Evolutionary conservation across 345 rosid species (phyloP), one percentile per base, ranked within the genome.

Genomic region (Reutealis trisperma): DNA sequence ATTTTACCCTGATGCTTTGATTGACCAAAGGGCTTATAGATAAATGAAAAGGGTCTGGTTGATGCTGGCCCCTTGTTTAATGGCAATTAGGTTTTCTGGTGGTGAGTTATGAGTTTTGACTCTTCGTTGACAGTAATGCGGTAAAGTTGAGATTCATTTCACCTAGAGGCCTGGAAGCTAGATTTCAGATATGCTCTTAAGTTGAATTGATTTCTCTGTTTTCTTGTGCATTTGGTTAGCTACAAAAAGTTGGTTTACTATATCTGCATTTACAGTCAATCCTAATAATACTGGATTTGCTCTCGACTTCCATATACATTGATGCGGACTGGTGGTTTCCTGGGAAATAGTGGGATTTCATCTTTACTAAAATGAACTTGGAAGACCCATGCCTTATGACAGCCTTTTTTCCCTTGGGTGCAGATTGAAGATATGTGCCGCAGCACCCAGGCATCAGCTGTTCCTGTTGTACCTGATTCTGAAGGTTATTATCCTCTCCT

Each of bases 401-500:
- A 18, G 30, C 68, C 22, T 55, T 57, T n/a, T n/a, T 61, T 41
- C 44, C 42, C 37, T 74, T 74, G 44, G 74, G 18, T 77, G 79
- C 82, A 93, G 99, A 96, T 96, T 76, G 99, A 91, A 86, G 85
- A 82, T 77, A 92, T 96, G 96, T 93, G 96, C 77, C 86, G 86
- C 79, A 89, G 83, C 80, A 90, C 88, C 71, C 87, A 77, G 81
- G 87, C 96, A 47, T 89, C 92, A 79, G 99, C 96, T 42, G 93
- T 93, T 82, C 99, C 99, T 63, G 88, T 96, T 70, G 80, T 93
- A 80, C 80, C 97, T 81, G 97, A 96, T 83, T 90, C 96, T 83
- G 93, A 88, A 93, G 99, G 99, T 95, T 72, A 69, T 67, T 49
- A 47, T 71, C 13, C 54, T n/a, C 21, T 54, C 57, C 32, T 8